Evolutionary conservation across 352 stramenopile genomes (phyloP).

Genomic region (Phytophthora sojae): DNA sequence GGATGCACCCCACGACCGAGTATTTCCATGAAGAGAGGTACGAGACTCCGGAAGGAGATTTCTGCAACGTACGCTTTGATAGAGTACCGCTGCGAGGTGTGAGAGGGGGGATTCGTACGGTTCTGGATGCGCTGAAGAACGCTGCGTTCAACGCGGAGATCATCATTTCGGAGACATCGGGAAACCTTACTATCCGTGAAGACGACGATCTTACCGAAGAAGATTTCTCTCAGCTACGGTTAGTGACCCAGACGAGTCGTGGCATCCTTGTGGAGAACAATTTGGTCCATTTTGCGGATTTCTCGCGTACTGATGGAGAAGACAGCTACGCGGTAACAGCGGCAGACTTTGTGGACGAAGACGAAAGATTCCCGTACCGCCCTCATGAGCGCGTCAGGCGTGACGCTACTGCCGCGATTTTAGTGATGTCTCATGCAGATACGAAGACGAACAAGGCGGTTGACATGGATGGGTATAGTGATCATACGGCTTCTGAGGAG

Average conservation of each 20-base stretch:
- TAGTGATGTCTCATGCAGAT: slow-evolving; percentile 30
- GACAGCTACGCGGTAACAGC: slow-evolving; percentile 21
- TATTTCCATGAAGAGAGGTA: slow-evolving; percentile 52
- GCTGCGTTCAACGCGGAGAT: slow-evolving; percentile 64
- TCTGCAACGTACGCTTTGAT: slow-evolving; percentile 54
- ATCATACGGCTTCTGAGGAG: slow-evolving; percentile 30
- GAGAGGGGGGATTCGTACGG: slow-evolving; percentile 34
- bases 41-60: slow-evolving; percentile 47
- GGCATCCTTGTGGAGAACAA: slow-evolving; percentile 49
- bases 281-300: slow-evolving; percentile 25
- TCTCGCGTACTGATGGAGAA: slow-evolving; percentile 1
- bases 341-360: slow-evolving; percentile 48
- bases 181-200: slow-evolving; percentile 60
- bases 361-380: slow-evolving; percentile 50
- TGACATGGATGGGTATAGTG: slow-evolving; percentile 10
- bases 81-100: slow-evolving; percentile 43
- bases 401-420: slow-evolving; percentile 43
- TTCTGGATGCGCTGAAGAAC: slow-evolving; percentile 50
- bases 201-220: slow-evolving; percentile 56
- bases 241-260: slow-evolving; percentile 38
- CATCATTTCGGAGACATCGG: slow-evolving; percentile 59
- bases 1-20: slow-evolving; percentile 35
- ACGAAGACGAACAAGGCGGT: background rate
- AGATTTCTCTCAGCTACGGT: slow-evolving; percentile 44
- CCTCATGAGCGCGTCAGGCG: slow-evolving; percentile 39